Conservation (phyloP, 441 rosid genomes). For the Manihot esculenta region DNA sequence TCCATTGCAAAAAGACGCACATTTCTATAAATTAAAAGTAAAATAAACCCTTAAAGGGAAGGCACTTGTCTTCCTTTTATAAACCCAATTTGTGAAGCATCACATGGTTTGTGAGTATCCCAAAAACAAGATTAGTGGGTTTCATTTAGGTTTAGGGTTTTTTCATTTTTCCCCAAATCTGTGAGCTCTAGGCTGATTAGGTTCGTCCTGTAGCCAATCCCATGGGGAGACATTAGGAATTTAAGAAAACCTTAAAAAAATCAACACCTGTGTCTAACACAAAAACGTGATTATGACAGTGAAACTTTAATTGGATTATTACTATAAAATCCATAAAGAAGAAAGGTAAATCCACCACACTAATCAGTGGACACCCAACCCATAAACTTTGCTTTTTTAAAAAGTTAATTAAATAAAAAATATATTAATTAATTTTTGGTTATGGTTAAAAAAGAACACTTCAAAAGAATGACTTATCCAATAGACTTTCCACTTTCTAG, state of each 20-base stretch:
- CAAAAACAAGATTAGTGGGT: conserved; percentile 10
- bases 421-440: too few species aligned
- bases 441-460: conserved; percentile 21
- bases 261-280: conserved; percentile 22
- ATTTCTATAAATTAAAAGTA: not conserved
- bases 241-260: not conserved
- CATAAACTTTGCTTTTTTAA: conserved; percentile 6
- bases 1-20: not conserved
- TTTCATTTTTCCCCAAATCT: conserved; percentile 6
- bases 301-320: conserved; percentile 9
- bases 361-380: conserved; percentile 43
- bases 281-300: conserved; percentile 23
- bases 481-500: conserved; percentile 43
- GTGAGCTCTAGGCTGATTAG: conserved; percentile 31
- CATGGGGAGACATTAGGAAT: not conserved
- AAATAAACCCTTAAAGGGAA: not conserved
- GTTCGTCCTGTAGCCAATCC: conserved; percentile 19
- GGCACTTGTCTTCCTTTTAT: not conserved
- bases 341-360: conserved; percentile 32
- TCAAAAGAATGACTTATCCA: conserved; percentile 35
- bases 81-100: not conserved
- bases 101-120: conserved; percentile 3
- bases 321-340: not conserved
- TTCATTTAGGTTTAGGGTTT: not conserved
- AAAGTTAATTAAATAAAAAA: not conserved